Evolutionary conservation across 495 filamentous ascomycete species (phyloP).

Genomic region (Lasiosphaeria ovina): DNA sequence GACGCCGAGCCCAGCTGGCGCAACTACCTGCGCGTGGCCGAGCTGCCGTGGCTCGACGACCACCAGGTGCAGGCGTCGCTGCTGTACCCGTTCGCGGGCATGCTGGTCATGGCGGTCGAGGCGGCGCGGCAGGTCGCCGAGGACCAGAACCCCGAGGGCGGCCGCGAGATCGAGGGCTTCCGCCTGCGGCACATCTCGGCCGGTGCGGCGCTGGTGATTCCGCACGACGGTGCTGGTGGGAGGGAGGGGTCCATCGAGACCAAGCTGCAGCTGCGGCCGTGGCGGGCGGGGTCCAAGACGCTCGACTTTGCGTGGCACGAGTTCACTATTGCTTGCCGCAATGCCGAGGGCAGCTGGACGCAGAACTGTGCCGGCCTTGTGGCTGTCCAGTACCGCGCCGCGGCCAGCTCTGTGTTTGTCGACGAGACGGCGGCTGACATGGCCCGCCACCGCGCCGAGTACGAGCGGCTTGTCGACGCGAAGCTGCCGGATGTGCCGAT

Average conservation of each 20-base stretch:
- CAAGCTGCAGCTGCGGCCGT: slow-evolving; percentile 27
- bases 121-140: slow-evolving; percentile 38
- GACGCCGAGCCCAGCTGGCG: slow-evolving; percentile 46
- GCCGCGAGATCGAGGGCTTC: slow-evolving; percentile 7
- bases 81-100: slow-evolving; percentile 47
- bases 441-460: not conserved
- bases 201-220: slow-evolving; percentile 33
- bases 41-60: slow-evolving; percentile 46
- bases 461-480: not conserved
- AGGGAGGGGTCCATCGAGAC: slow-evolving; percentile 34
- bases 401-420: not conserved
- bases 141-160: too few species aligned
- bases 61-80: slow-evolving; percentile 39
- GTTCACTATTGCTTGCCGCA: not conserved
- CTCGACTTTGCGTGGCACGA: not conserved
- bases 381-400: not conserved
- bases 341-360: slow-evolving; percentile 1
- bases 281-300: not conserved
- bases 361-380: slow-evolving; percentile 6
- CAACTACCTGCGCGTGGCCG: slow-evolving; percentile 37
- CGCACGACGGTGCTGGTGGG: slow-evolving; percentile 2
- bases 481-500: not conserved
- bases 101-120: slow-evolving; percentile 48
- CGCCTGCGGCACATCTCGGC: slow-evolving; percentile 25
- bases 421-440: not conserved